Percentiles rank a stretch among this genome's conserved stretches.
Evolutionary conservation across 148 eudicot species (phyloP).

Genomic region (Chenopodium berlandieri): DNA sequence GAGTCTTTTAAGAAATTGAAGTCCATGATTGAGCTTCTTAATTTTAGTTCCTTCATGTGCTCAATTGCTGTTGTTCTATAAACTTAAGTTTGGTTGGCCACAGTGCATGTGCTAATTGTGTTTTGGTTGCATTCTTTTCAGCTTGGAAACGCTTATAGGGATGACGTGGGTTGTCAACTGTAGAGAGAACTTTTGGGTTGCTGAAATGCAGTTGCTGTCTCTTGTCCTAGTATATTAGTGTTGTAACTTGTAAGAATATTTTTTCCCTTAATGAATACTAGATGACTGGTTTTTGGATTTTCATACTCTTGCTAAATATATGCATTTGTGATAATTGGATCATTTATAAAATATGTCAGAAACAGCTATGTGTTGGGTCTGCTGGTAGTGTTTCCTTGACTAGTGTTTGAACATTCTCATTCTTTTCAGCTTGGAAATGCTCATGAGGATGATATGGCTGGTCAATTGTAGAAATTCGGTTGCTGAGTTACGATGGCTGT

Average conservation of each 20-base stretch:
- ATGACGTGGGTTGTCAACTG: not conserved
- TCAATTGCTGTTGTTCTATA: not conserved
- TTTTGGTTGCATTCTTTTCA: not conserved
- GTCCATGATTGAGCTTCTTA: not conserved
- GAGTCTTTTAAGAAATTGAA: not conserved
- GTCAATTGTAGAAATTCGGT: conserved; percentile 1
- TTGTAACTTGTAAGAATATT: conserved; percentile 23
- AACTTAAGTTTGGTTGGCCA: not conserved
- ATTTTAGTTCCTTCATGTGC: not conserved
- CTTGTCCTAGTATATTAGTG: conserved; percentile 1
- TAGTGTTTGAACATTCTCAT: not conserved
- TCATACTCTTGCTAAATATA: conserved; percentile 3
- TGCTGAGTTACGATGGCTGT: not conserved
- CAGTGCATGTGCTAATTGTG: not conserved
- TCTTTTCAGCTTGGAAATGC: not conserved
- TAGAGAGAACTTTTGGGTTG: conserved; percentile 3
- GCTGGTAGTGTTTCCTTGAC: not conserved
- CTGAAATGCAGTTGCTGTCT: not conserved
- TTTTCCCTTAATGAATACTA: not conserved
- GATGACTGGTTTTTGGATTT: conserved; percentile 2
- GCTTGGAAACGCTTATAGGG: conserved; percentile 27
- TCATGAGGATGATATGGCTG: conserved; percentile 14
- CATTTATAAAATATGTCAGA: too few relatives aligned
- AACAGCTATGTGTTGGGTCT: not conserved
- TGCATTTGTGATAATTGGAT: not conserved